phyloP scores from a whole-genome alignment of 441 rosid genomes.

The Arabidopsis hybrid region DNA sequence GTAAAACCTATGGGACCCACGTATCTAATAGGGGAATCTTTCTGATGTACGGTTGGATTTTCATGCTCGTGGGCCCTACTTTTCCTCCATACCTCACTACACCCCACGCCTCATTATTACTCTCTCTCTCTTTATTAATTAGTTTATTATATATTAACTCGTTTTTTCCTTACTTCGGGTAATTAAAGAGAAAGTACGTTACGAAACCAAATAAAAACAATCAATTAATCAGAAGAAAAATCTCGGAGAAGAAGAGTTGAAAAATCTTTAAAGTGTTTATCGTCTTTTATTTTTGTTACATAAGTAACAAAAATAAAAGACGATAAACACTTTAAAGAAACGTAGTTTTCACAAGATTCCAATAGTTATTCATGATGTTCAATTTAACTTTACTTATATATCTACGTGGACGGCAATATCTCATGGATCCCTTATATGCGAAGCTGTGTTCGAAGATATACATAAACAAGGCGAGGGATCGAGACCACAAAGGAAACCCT shows the following conservation, averaged over 20 bases:
- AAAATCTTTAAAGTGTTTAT: too few species aligned
- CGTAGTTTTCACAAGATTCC: background rate
- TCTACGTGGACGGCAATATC: background rate
- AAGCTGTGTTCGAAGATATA: background rate
- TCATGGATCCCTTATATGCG: background rate
- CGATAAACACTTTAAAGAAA: background rate
- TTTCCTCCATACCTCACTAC: slow-evolving; percentile 22
- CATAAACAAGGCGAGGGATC: background rate
- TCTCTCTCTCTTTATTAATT: background rate
- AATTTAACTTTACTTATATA: background rate
- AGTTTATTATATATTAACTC: background rate
- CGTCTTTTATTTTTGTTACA: too few species aligned
- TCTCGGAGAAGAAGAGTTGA: background rate
- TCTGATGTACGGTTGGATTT: slow-evolving; percentile 42
- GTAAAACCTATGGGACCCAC: slow-evolving; percentile 19
- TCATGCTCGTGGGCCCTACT: slow-evolving; percentile 41
- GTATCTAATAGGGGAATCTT: slow-evolving; percentile 42
- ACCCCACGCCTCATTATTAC: slow-evolving; percentile 46
- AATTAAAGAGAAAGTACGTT: slow-evolving; percentile 34
- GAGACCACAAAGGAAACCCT: too few species aligned
- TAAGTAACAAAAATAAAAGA: background rate
- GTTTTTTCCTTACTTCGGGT: too few species aligned
- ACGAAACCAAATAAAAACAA: background rate
- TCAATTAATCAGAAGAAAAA: background rate
- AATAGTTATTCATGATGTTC: background rate